Evolutionary conservation across 805 yeast species (phyloP), one percentile per base, ranked within the genome.

Genomic region (Yarrowia phangngaensis): DNA sequence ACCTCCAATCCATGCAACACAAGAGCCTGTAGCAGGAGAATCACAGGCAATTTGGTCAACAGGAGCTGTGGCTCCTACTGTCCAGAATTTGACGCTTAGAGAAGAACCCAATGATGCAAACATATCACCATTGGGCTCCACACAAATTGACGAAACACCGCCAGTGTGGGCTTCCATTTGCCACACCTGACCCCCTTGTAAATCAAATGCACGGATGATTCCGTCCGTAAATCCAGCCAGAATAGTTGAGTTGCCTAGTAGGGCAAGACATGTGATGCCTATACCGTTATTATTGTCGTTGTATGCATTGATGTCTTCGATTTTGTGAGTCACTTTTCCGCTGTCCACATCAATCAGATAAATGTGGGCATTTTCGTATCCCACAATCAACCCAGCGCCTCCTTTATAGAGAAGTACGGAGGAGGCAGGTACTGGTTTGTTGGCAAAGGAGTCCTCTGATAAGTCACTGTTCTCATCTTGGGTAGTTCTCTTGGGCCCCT

Each of bases 321-420:
- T 51, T 12, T 45, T 33, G 30, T 41, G 26, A 7, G 53, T 33
- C 23, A 40, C 31, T 15, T 36, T 20, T 3, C 54, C 59, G 12
- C 51, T 48, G 19, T 53, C 58, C 24, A 53, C 30, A 13, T 57
- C 59, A 14, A 52, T 19, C 26, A 54, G 35, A 5, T 50, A 31
- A n/a, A 57, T 46, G 15, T 35, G 20, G 34, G 49, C 46, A 28
- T 57, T 52, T 16, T 53, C 55, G 32, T 49, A 57, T 9, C 57
- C 57, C 7, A 53, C 58, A 15, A 49, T 53, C 4, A 56, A 36
- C 35, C 35, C 32, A 33, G 43, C 36, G 23, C 54, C 57, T n/a
- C 32, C 33, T 20, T 47, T 29, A 15, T 35, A 33, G 16, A 34
- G 43, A 26, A 38, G 47, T 31, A 30, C 36, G 4, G 36, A 40